Conservation (phyloP, 495 filamentous ascomycete genomes). For the Aspergillus coremiiformis region DNA sequence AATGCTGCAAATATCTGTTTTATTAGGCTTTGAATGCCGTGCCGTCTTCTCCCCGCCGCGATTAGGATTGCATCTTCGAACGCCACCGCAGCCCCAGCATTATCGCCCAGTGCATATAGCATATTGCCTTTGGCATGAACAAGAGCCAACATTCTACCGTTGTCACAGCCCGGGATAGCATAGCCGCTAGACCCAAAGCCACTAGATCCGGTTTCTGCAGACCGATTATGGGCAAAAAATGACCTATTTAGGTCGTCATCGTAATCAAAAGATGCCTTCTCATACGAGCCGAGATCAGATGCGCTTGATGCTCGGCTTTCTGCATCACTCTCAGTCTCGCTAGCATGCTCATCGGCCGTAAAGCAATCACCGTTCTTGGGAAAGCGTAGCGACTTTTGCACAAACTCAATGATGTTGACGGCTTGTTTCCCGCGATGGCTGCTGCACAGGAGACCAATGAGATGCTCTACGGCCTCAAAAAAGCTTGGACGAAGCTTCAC, state of each 20-base stretch:
- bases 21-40: constrained; percentile 74
- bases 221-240: constrained; percentile 18
- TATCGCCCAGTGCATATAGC: constrained; percentile 87
- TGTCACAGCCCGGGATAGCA: constrained; percentile 77
- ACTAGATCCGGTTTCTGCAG: constrained; percentile 27
- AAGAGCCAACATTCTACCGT: constrained; percentile 85
- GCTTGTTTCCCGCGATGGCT: constrained; percentile 78
- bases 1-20: constrained; percentile 72
- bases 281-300: constrained; percentile 44
- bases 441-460: constrained; percentile 80
- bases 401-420: constrained; percentile 79
- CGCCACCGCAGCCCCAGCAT: constrained; percentile 72
- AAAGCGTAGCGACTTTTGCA: constrained; percentile 67
- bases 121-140: constrained; percentile 98
- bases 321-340: constrained; percentile 49
- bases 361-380: constrained; percentile 41
- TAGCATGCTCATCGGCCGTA: constrained; percentile 45
- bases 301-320: constrained; percentile 44
- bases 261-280: constrained; percentile 52
- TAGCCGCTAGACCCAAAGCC: constrained; percentile 82
- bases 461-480: constrained; percentile 94
- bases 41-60: constrained; percentile 62
- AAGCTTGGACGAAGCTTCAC: constrained; percentile 80
- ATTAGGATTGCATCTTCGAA: constrained; percentile 96
- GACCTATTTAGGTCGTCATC: constrained; percentile 39